phyloP scores from a whole-genome alignment of 2,329 filamentous ascomycete species.

The Cordyceps tenuipes region DNA sequence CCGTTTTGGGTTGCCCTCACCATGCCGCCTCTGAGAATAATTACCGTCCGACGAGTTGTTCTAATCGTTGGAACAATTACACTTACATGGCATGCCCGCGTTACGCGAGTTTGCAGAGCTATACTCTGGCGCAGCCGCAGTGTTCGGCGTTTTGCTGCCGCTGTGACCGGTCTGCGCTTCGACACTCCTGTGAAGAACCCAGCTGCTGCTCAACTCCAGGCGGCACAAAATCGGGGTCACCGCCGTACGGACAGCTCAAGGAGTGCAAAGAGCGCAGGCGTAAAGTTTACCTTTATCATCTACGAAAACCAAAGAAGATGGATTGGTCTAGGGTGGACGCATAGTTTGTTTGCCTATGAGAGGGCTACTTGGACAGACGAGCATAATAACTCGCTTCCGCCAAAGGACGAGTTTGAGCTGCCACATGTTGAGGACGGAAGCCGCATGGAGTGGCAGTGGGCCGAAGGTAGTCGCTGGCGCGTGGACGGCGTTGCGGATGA shows the following conservation, averaged over 20 bases:
- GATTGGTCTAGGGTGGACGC: conserved; percentile 92
- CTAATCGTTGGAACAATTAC: conserved; percentile 80
- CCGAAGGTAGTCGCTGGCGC: conserved; percentile 74
- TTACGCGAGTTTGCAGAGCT: conserved; percentile 73
- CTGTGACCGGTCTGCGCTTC: conserved; percentile 75
- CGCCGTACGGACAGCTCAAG: conserved; percentile 22
- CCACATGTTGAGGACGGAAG: conserved; percentile 54
- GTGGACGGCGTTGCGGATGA: conserved; percentile 65
- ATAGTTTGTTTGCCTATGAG: conserved; percentile 83
- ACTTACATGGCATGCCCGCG: conserved; percentile 85
- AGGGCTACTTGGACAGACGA: conserved; percentile 91
- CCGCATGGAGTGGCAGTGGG: conserved; percentile 63
- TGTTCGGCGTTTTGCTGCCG: conserved; percentile 59
- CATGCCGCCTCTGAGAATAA: conserved; percentile 71
- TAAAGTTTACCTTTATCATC: conserved; percentile 92
- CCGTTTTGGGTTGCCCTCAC: conserved; percentile 82
- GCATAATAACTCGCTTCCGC: conserved; percentile 71
- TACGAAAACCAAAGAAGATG: conserved; percentile 96
- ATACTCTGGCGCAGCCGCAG: conserved; percentile 83
- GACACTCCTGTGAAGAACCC: conserved; percentile 38
- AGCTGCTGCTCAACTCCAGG: conserved; percentile 18
- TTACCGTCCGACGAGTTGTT: conserved; percentile 77
- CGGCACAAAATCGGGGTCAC: conserved; percentile 14
- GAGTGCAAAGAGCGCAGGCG: conserved; percentile 58
- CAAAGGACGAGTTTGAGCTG: conserved; percentile 61